Conservation (phyloP, 2,329 filamentous ascomycete genomes). For the Exophiala calicioides region DNA sequence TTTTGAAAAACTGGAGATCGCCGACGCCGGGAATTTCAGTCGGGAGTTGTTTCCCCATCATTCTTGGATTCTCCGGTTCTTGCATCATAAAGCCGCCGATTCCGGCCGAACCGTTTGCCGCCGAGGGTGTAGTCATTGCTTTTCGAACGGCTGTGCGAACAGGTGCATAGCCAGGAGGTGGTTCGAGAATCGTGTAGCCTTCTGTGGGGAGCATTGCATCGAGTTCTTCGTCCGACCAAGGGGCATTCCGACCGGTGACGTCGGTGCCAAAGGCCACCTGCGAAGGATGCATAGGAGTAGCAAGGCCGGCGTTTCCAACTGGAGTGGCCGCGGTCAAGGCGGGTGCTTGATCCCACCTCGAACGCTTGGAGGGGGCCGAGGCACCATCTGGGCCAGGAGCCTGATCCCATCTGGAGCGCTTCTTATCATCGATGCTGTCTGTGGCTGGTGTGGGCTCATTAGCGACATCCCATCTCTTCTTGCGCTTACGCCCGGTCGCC, state of each 20-base stretch:
- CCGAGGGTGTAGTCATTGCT: conserved; percentile 69
- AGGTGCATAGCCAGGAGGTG: conserved; percentile 88
- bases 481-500: conserved; percentile 72
- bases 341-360: conserved; percentile 89
- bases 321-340: conserved; percentile 67
- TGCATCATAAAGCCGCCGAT: conserved; percentile 93
- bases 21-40: conserved; percentile 95
- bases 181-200: conserved; percentile 88
- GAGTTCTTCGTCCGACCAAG: conserved; percentile 80
- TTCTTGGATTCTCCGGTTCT: conserved; percentile 79
- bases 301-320: conserved; percentile 70
- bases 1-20: conserved; percentile 96
- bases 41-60: conserved; percentile 85
- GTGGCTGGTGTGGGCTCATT: conserved; percentile 56
- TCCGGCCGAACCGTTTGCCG: conserved; percentile 59
- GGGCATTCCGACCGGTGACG: conserved; percentile 73
- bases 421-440: conserved; percentile 62
- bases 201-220: conserved; percentile 87
- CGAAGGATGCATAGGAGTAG: conserved; percentile 70
- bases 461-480: conserved; percentile 93
- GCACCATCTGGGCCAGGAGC: conserved; percentile 62
- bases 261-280: conserved; percentile 72
- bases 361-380: conserved; percentile 71
- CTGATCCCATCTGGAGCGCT: conserved; percentile 86
- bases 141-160: conserved; percentile 75